Evolutionary conservation across 2,329 filamentous ascomycete species (phyloP).

Genomic region (Microdochium paspali): DNA sequence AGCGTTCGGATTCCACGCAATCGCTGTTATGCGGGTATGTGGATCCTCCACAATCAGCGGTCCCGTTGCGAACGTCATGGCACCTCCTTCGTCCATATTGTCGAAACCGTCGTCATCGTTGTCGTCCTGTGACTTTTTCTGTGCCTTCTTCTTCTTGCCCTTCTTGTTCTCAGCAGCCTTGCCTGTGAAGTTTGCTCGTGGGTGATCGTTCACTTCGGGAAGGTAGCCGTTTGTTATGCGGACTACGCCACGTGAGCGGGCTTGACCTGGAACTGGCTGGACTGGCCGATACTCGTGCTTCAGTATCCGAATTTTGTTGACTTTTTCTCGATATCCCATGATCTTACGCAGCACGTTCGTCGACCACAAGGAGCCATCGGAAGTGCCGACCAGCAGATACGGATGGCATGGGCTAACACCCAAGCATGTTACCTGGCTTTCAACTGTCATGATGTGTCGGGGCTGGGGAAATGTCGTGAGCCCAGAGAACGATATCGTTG

Average conservation of each 20-base stretch:
- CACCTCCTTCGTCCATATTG: conserved; percentile 19
- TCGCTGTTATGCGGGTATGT: conserved; percentile 48
- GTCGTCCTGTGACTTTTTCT: conserved; percentile 6
- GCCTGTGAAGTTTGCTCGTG: conserved; percentile 27
- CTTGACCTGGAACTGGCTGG: conserved; percentile 15
- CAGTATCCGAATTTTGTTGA: conserved; percentile 34
- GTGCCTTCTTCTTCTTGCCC: conserved; percentile 12
- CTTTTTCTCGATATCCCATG: conserved; percentile 28
- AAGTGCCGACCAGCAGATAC: conserved; percentile 40
- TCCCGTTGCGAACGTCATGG: conserved; percentile 14
- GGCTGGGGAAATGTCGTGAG: conserved; percentile 41
- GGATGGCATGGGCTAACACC: conserved; percentile 41
- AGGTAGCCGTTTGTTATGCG: conserved; percentile 43
- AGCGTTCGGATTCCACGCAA: conserved; percentile 61
- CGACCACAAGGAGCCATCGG: conserved; percentile 43
- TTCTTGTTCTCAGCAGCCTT: conserved; percentile 10
- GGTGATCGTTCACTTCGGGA: conserved; percentile 38
- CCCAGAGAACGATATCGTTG: conserved; percentile 42
- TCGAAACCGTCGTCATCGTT: conserved; percentile 14
- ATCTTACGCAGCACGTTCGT: conserved; percentile 34
- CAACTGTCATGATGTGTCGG: conserved; percentile 40
- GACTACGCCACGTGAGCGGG: conserved; percentile 31
- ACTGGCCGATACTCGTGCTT: conserved; percentile 42
- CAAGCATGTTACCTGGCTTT: conserved; percentile 40
- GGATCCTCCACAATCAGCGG: conserved; percentile 50